Conservation (phyloP, 2,329 filamentous ascomycete genomes). For the Emergomyces africanus region DNA sequence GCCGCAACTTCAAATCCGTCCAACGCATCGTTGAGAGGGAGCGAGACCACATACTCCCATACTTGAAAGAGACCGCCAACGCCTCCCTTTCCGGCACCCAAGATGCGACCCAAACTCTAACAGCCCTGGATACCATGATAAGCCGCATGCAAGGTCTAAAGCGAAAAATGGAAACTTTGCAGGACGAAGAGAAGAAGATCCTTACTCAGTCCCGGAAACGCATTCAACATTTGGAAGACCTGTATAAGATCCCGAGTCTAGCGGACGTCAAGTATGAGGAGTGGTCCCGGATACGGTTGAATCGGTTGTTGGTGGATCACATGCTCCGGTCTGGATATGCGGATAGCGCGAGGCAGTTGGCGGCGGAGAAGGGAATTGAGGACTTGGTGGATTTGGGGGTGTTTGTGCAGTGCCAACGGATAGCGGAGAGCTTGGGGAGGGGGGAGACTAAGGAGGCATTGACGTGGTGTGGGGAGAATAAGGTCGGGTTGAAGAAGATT, state of each 20-base stretch:
- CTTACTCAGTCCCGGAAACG: slow-evolving; percentile 65
- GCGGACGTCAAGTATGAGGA: slow-evolving; percentile 88
- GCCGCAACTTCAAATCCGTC: slow-evolving; percentile 82
- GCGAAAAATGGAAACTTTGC: slow-evolving; percentile 64
- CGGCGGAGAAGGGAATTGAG: slow-evolving; percentile 60
- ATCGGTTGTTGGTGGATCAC: slow-evolving; percentile 85
- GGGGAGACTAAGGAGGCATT: slow-evolving; percentile 67
- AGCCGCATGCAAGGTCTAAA: slow-evolving; percentile 74
- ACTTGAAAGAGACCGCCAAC: slow-evolving; percentile 43
- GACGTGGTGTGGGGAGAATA: slow-evolving; percentile 86
- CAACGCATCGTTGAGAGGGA: slow-evolving; percentile 37
- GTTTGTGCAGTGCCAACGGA: slow-evolving; percentile 68
- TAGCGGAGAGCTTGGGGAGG: slow-evolving; percentile 58
- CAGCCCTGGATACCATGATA: slow-evolving; percentile 74
- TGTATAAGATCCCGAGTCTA: slow-evolving; percentile 67
- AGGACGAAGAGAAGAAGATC: slow-evolving; percentile 66
- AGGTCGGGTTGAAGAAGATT: slow-evolving; percentile 79
- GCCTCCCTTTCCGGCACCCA: slow-evolving; percentile 52
- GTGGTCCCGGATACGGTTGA: slow-evolving; percentile 72
- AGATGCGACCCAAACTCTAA: slow-evolving; percentile 58
- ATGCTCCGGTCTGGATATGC: slow-evolving; percentile 72
- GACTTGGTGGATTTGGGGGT: slow-evolving; percentile 80
- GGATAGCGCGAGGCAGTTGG: slow-evolving; percentile 62
- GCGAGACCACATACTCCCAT: slow-evolving; percentile 32
- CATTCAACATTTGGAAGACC: slow-evolving; percentile 64